Base-by-base conservation (phyloP, 2,329 filamentous ascomycete species). In the Zymoseptoria crescenta region DNA sequence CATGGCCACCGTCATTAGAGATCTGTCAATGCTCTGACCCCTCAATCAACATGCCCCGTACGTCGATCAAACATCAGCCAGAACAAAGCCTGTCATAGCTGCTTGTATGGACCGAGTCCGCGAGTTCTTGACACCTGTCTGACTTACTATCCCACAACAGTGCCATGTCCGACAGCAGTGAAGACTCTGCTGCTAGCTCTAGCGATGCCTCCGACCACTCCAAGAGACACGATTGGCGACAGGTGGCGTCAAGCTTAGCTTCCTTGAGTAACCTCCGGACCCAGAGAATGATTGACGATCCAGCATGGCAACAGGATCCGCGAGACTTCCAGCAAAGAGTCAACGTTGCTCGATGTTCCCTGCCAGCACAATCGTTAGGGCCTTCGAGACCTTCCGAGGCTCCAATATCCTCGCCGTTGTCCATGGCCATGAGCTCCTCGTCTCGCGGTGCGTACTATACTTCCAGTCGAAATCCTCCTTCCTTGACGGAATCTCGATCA, bases 401-500 rank as follows among this genome's bases (percentile, higher is more conserved):
- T 54, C 50, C 53, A n/a, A 35, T 56, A 56, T 52, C 24, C 24
- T 24, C 24, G 24, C 4, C 59, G 45, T 29, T 24, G 20, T 50
- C 21, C 21, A 35, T 9, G 19, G 29, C 50, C n/a, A 49, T 48
- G 20, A 55, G 48, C 57, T 41, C 45, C 29, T 45, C 49, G 27
- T 56, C 35, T 45, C 35, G 35, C 13, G 16, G 4, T 45, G 16
- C 35, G 13, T n/a, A 45, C 35, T 5, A 45, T n/a, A 13, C 35
- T 45, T 24, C 27, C 16, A 55, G 21, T 30, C 45, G 24, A 24
- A 13, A 49, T 10, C 19, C 54, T 24, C 62, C 62, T 4, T 64
- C 60, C 8, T 50, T 64, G 45, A 52, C 28, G 9, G 56, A 50
- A 21, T 59, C 56, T 57, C 58, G 1, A 59, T 57, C 48, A 27